Evolutionary conservation across 2,329 filamentous ascomycete genomes (phyloP), one percentile per base, ranked within the genome.

Genomic region (Gaeumannomyces tritici): DNA sequence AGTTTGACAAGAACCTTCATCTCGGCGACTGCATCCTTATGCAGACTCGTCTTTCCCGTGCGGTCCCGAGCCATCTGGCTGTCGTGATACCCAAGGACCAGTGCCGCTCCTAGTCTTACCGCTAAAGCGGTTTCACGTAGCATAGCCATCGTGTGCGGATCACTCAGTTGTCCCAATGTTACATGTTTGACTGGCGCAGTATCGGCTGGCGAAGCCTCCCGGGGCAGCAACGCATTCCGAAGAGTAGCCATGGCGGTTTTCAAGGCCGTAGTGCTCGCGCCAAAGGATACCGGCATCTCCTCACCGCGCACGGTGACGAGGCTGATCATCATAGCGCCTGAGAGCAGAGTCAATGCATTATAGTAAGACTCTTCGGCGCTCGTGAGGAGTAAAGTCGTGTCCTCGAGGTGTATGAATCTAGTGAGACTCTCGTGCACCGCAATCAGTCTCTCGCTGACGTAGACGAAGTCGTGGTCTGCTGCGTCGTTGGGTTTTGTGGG

Each of bases 301-400:
- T 58, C 60, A 6, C 54, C 26, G 62, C 66, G 55, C 63, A 63
- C 59, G 15, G 67, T 66, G 11, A 64, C 63, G 47, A 74, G 63
- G 11, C 63, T 64, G 1, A 68, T 64, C 9, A 68, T 64, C 1
- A 70, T 63, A 7, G 69, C 63, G 1, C 69, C 66, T 8, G 75
- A 71, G 2, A 83, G 74, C 8, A 80, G 65, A 28, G 75, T 74
- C 28, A 81, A 63, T 1, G 75, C 64, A 2, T 76, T 76, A 69
- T 76, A 82, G 69, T 79, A 80, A 0, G 72, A 69, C 26, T 73
- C 67, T 61, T 83, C 81, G 2, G 76, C 67, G 0, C 69, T 55
- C 0, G 80, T 83, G 31, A 80, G 73, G 5, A 71, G 63, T 60
- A 63, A 7, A 0, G 66, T 59, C 9, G 67, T 70, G 7, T 62